Base-by-base conservation (phyloP, 2,329 filamentous ascomycete genomes). In the Microthyrium microscopicum region DNA sequence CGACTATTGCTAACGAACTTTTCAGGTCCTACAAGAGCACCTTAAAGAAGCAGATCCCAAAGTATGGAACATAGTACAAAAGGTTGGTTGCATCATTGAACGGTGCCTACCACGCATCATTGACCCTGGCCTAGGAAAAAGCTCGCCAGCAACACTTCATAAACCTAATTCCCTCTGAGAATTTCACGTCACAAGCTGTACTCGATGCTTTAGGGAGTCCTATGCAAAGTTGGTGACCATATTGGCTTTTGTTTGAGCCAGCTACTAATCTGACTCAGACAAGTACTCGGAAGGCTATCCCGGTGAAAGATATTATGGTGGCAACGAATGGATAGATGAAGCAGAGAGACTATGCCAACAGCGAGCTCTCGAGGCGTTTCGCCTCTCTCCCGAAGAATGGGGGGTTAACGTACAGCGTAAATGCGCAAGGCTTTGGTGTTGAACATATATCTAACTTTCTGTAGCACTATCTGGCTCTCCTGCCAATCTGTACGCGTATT, bases 281-380 rank as follows among this genome's bases (percentile, higher is more conserved):
- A 98, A 98, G 68, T 98, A 98, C 73, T 94, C 84, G 13, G 89
- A 98, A 69, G 89, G 89, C 44, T 93, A 93, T 60, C 89, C 89
- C 46, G 89, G 89, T 56, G 89, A 89, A 49, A 78, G 89, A 61
- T 98, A 98, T 73, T 98, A 98, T 54, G 89, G 89, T 54, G 89
- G 89, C 54, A 98, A 98, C 68, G 80, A 98, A 70, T 83, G 89
- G 70, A 98, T 98, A 46, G 89, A 98, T 60, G 70, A 82, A 60
- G 84, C 94, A 51, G 89, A 98, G 71, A 70, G 80, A 45, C 78
- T 89, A 40, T 98, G 89, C 72, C 89, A 98, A 68, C 70, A 74
- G 58, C 79, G 89, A 62, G 89, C 89, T 44, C 77, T 98, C 42
- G 71, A 82, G 62, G 78, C 85, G 38, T 98, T 95, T 68, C 71